Evolutionary conservation across 1,284 basidiomycete species (phyloP), one percentile per base, ranked within the genome.

Genomic region (Hypsizygus ulmarius): DNA sequence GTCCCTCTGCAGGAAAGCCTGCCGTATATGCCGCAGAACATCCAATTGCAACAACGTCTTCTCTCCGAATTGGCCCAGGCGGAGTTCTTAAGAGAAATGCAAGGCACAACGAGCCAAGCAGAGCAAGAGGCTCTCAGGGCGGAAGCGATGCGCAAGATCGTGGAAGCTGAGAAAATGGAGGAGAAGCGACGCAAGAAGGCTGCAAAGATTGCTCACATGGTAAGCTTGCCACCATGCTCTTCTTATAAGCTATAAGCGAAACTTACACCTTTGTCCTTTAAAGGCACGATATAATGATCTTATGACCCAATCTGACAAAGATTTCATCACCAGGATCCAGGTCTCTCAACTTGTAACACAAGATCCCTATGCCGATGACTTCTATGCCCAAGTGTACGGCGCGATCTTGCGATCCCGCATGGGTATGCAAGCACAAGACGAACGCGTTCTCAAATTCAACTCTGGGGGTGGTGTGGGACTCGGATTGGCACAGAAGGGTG

Each of bases 281-380:
- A 21, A 97, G 94, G 82, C 93, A 47, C 87, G 90, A 57, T 94
- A 97, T 70, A 99, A 99, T 65, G 95, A 98, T 65, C 78, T 98
- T 47, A 99, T 99, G 97, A 93, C 90, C 0, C 91, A 94, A 66
- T 96, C 93, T 11, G 97, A 99, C 77, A 99, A 99, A 73, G 97
- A 99, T 64, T 99, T 99, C 66, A 99, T 99, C 69, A 99, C 97
- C 16, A 87, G 97, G 33, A 99, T 99, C 52, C 97, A 99, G 70
- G 92, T 99, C 39, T 97, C 94, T 1, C 96, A 99, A 64, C 85
- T 99, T 27, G 93, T 97, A 40, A 92, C 93, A 1, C 85, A 90
- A 59, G 97, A 99, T 71, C 97, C 97, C 0, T 98, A 97, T 67
- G 83, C 92, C 29, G 95, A 97, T 57, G 97, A 99, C 66, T 99